Evolutionary conservation across 2,329 filamentous ascomycete species (phyloP), one percentile per base, ranked within the genome.

Genomic region (Dothidotthia symphoricarpi): DNA sequence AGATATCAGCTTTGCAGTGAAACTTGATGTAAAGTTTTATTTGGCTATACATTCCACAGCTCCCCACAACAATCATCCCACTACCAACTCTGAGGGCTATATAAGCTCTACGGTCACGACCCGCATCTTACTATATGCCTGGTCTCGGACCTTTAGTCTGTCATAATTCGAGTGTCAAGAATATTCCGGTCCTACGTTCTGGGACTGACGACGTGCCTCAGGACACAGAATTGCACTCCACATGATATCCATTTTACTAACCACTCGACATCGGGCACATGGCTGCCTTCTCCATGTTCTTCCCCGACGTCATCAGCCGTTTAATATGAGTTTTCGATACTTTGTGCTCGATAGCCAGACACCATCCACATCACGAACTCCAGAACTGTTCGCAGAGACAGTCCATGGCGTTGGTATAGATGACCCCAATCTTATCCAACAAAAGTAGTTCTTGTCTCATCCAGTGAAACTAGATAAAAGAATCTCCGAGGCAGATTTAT

Each of bases 401-500:
- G 28, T 12, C 19, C 39, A 25, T 24, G 43, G 43, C 27, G 39
- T 31, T 28, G 28, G 43, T 46, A 36, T 25, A n/a, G 31, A 15
- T 28, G 12, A 30, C 15, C 12, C 24, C 34, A 33, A 22, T 14
- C 16, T 35, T 6, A 24, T 16, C 16, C 16, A 13, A 39, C 28
- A 12, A 36, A 13, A 28, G 24, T 32, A 24, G 13, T 34, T 16
- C 31, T 24, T 26, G 12, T 42, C 34, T 39, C 36, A 43, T 26
- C n/a, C 17, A 10, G 22, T 27, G 31, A 30, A 36, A 22, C 22
- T 27, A 35, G 39, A 16, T 22, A 9, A 53, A 42, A 35, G n/a
- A 8, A 48, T 45, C 33, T 26, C 33, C 26, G 49, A 56, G 41
- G 45, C 45, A 27, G 53, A 55, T 24, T 42, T 58, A 36, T 55